Evolutionary conservation across 176 grass and related monocot species (phyloP).

Genomic region (Chrysopogon serrulatus): DNA sequence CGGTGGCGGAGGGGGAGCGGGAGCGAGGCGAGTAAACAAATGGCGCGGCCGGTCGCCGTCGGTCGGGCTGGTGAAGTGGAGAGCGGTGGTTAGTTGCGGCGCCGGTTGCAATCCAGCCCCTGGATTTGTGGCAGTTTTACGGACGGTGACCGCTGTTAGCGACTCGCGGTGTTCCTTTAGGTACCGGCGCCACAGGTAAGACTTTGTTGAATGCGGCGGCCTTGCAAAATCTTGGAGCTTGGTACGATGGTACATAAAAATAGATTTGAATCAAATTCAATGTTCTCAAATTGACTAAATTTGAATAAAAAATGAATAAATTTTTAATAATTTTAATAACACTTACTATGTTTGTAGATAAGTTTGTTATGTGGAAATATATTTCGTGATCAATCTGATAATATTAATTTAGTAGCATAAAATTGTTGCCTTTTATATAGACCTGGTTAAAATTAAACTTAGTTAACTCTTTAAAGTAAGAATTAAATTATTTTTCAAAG

Average conservation of each 20-base stretch:
- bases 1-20: neutral
- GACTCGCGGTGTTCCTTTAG: neutral
- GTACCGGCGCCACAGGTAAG: neutral
- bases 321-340: no score
- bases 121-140: constrained; percentile 9
- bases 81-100: neutral
- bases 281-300: neutral
- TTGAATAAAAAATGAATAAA: no score
- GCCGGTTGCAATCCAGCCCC: constrained; percentile 10
- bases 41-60: constrained; percentile 26
- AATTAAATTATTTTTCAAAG: neutral
- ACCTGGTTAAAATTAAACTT: neutral
- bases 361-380: neutral
- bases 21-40: constrained; percentile 24
- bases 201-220: no score
- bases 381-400: neutral
- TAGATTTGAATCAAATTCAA: neutral
- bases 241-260: neutral
- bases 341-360: neutral
- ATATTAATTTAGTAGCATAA: neutral
- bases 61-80: neutral
- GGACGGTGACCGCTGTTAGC: neutral
- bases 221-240: neutral
- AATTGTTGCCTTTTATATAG: neutral
- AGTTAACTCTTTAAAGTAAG: neutral